Evolutionary conservation across 345 rosid genomes (phyloP), one percentile per base, ranked within the genome.

Genomic region (Bruguiera parviflora): DNA sequence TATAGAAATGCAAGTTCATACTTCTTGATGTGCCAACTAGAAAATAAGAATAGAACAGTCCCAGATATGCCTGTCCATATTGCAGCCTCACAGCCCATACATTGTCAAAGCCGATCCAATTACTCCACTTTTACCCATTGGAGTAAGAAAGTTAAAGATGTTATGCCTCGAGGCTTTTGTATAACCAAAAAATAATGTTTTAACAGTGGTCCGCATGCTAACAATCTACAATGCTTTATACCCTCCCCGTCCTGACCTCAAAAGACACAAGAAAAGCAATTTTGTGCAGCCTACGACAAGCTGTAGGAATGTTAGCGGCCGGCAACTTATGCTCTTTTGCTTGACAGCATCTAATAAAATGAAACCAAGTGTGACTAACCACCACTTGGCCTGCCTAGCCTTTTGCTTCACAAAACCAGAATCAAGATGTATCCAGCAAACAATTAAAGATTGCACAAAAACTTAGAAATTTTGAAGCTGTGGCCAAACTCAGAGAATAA

Each of bases 191-290:
- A 6, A 29, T 10, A 21, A 22, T 72, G 58, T 29, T 46, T 64
- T 22, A 28, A 32, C 47, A 20, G 69, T 61, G 75, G 75, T 66
- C 75, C 72, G 29, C 18, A 35, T 22, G 29, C 66, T 56, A 32
- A 43, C 18, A 43, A 15, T 3, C 49, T 15, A 25, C 15, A 37
- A 63, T 15, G 7, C 43, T 63, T 10, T 4, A n/a, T 21, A 3
- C 53, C 33, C 5, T 15, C 18, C 49, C 8, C 49, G 4, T 43
- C 16, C 49, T 19, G 0, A 43, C 16, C 49, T 33, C 49, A 43
- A 43, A 43, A 13, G 13, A 13, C 18, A 43, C 49, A 33, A 29
- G 53, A 77, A 46, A 11, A 43, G 25, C 9, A 75, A 10, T 67
- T 61, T 52, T 61, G n/a, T 29, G 68, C 61, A 65, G 55, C 53